These are phyloP conservation scores for Mimosa bimucronata DNA, from an alignment of 306 rosid species.

Conservation along the genomic window DNA sequence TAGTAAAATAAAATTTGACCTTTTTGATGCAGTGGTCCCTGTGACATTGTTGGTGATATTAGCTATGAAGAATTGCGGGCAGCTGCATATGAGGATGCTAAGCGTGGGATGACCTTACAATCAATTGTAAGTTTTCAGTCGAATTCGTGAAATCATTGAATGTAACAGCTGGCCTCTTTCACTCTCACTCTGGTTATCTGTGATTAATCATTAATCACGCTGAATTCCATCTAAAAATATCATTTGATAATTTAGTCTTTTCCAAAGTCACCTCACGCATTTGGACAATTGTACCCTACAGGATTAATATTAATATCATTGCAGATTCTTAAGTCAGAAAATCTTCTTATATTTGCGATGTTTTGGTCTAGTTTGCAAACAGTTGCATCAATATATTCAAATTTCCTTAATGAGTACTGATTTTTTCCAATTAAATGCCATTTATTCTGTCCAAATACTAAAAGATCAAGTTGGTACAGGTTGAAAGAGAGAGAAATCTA, in stretches of 20 bases:
- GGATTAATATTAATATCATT: background rate
- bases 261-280: background rate
- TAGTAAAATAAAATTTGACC: slow-evolving; percentile 23
- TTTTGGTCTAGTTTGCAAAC: too few relatives aligned
- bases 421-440: slow-evolving; percentile 3
- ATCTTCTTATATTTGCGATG: background rate
- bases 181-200: background rate
- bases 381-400: background rate
- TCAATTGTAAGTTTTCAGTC: slow-evolving; percentile 35
- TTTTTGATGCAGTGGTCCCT: slow-evolving; percentile 60
- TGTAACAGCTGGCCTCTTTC: background rate
- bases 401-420: background rate
- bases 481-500: slow-evolving; percentile 86
- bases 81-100: slow-evolving; percentile 86
- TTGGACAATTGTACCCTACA: background rate
- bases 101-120: slow-evolving; percentile 64
- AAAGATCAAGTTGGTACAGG: slow-evolving; percentile 52
- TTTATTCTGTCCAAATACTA: slow-evolving; percentile 34
- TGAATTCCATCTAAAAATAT: background rate
- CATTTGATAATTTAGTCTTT: background rate
- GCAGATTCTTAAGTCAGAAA: background rate
- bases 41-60: slow-evolving; percentile 88
- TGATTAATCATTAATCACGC: background rate
- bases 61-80: slow-evolving; percentile 90
- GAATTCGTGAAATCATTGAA: slow-evolving; percentile 5